These are phyloP conservation scores for Dittrichia graveolens DNA, from an alignment of 129 eudicot genomes.

Conservation along the genomic window DNA sequence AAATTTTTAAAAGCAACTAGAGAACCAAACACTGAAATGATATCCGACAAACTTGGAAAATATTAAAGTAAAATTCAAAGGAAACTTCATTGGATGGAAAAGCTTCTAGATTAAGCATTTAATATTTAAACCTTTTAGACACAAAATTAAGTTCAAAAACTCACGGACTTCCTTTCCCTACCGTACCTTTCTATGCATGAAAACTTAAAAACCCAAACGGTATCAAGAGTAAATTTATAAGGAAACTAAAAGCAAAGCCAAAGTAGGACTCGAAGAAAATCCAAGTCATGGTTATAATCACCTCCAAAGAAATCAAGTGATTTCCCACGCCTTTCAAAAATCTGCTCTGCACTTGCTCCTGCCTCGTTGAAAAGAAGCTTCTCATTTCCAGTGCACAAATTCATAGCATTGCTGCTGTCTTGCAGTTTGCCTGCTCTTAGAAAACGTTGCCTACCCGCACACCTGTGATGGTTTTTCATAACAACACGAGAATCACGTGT, in stretches of 20 bases:
- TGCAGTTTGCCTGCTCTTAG: conserved; percentile 7
- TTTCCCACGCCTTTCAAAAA: conserved; percentile 20
- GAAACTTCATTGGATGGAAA: not conserved
- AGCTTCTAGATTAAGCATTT: not conserved
- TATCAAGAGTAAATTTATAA: conserved; percentile 9
- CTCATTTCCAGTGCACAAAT: conserved; percentile 9
- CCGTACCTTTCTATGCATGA: conserved; percentile 12
- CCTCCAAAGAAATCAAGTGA: conserved; percentile 21
- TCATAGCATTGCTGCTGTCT: conserved; percentile 15
- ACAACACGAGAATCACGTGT: no score
- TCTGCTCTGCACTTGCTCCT: conserved; percentile 24
- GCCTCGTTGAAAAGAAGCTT: conserved; percentile 19
- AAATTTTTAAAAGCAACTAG: not conserved
- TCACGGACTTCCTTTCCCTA: not conserved
- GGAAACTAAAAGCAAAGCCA: no score
- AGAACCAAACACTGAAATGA: conserved; percentile 14
- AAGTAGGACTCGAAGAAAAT: no score
- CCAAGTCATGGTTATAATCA: not conserved
- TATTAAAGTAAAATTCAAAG: not conserved
- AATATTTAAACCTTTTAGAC: conserved; percentile 5
- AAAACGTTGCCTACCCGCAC: conserved; percentile 28
- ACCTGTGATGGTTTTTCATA: conserved; percentile 24
- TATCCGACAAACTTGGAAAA: conserved; percentile 8
- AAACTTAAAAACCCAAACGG: not conserved
- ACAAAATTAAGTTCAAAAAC: not conserved